Base-by-base conservation (phyloP, 2,329 filamentous ascomycete genomes). In the Diaporthe batatas region DNA sequence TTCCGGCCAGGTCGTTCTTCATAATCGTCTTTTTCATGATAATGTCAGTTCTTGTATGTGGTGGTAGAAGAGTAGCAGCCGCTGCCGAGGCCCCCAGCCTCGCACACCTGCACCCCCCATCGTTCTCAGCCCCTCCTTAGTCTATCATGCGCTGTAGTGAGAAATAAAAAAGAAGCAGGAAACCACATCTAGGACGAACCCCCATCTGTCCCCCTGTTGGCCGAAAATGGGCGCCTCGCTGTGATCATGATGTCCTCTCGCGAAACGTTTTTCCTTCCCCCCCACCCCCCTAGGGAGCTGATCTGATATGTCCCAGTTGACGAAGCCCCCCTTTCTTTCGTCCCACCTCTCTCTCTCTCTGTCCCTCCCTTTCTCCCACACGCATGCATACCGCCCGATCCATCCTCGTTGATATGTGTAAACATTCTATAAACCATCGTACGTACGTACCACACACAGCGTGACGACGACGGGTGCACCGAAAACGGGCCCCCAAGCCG, bases 161-260 rank as follows among this genome's bases (percentile, higher is more conserved):
- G n/a, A n/a, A 39, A 6, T 12, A 10, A 59, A 39, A n/a, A 39
- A 18, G 34, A 34, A 57, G n/a, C n/a, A 49, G 16, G 29, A 29
- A 29, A 29, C 2, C 29, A 34, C 16, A 10, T 57, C 47, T 58
- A 67, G 64, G 12, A 67, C 69, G 8, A 42, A 3, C 29, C 29
- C 29, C 29, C 29, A 2, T 29, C 29, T 5, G n/a, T 5, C 29
- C 29, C 29, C 29, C 29, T 5, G 29, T 51, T 54, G 42, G 68
- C 64, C 32, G 32, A 49, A 58, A 65, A 32, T 44, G 39, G 67
- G 62, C 54, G 62, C 72, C 72, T 74, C 58, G 70, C 65, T 55
- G 58, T 72, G 51, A 70, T 68, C 42, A 42, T 53, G 39, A 62
- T 68, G 67, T 14, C 44, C 36, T 36, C 34, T 11, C 34, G 7